Evolutionary conservation across 768 basidiomycete species (phyloP).

Genomic region (Clitopilus passeckerianus): DNA sequence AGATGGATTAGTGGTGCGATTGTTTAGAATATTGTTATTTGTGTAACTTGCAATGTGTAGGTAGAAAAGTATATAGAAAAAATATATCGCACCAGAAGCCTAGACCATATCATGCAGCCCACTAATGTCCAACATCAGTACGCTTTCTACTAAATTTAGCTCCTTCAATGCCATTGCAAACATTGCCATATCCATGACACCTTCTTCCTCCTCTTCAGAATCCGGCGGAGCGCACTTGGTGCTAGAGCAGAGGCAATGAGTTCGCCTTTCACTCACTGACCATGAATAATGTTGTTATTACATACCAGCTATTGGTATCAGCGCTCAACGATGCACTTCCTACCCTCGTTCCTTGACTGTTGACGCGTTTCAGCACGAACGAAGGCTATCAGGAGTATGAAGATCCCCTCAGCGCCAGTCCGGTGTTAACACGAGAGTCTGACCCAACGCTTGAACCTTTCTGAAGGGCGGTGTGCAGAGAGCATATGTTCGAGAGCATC

Average conservation of each 20-base stretch:
- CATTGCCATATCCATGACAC: too few relatives aligned
- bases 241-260: slow-evolving; percentile 63
- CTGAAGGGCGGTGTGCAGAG: too few relatives aligned
- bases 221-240: slow-evolving; percentile 71
- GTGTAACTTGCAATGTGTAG: neutral
- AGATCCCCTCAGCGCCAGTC: slow-evolving; percentile 44
- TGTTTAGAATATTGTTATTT: neutral
- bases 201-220: too few relatives aligned
- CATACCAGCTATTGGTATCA: slow-evolving; percentile 18
- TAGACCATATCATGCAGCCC: too few relatives aligned
- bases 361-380: slow-evolving; percentile 63
- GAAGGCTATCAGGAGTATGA: slow-evolving; percentile 65
- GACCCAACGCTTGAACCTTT: too few relatives aligned
- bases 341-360: slow-evolving; percentile 55
- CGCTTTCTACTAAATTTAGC: too few relatives aligned
- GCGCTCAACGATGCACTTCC: slow-evolving; percentile 49
- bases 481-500: too few relatives aligned
- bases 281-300: neutral
- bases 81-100: too few relatives aligned
- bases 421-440: too few relatives aligned
- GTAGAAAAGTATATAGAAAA: neutral
- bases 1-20: neutral
- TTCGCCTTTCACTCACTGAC: too few relatives aligned
- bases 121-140: too few relatives aligned
- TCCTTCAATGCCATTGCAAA: too few relatives aligned